Conservation (phyloP, 306 rosid species). For the Acacia crassicarpa region DNA sequence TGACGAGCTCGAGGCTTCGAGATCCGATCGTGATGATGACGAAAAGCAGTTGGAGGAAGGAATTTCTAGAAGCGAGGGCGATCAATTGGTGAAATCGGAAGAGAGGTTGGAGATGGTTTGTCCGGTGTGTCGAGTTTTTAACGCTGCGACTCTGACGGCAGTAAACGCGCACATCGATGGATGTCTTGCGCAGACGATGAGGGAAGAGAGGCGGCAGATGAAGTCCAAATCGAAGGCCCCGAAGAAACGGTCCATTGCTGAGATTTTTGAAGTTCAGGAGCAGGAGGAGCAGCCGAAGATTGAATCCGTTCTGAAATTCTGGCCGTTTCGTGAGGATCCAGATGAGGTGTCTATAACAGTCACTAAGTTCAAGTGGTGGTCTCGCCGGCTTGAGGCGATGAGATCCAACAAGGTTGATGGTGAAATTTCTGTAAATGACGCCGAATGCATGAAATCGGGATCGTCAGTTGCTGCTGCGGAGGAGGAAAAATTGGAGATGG, state of each 20-base stretch:
- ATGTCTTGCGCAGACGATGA: constrained; percentile 53
- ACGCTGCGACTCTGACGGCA: constrained; percentile 56
- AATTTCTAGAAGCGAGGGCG: constrained; percentile 16
- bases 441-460: neutral
- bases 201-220: constrained; percentile 44
- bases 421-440: constrained; percentile 27
- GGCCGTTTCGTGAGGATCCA: neutral
- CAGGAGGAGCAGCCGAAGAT: neutral
- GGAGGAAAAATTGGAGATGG: constrained; percentile 53
- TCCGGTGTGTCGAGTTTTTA: constrained; percentile 68
- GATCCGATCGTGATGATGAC: constrained; percentile 24
- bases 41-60: neutral
- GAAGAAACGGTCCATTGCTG: constrained; percentile 85
- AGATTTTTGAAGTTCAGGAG: constrained; percentile 57
- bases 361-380: constrained; percentile 16
- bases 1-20: constrained; percentile 38
- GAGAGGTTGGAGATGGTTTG: constrained; percentile 62
- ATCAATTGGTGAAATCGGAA: constrained; percentile 22
- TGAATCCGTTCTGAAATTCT: constrained; percentile 10
- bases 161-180: constrained; percentile 68
- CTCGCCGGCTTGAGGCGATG: constrained; percentile 5
- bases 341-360: constrained; percentile 19
- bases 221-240: constrained; percentile 62
- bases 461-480: neutral
- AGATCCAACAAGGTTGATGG: neutral